phyloP scores from a whole-genome alignment of 768 basidiomycete species.

The Russula emetica region DNA sequence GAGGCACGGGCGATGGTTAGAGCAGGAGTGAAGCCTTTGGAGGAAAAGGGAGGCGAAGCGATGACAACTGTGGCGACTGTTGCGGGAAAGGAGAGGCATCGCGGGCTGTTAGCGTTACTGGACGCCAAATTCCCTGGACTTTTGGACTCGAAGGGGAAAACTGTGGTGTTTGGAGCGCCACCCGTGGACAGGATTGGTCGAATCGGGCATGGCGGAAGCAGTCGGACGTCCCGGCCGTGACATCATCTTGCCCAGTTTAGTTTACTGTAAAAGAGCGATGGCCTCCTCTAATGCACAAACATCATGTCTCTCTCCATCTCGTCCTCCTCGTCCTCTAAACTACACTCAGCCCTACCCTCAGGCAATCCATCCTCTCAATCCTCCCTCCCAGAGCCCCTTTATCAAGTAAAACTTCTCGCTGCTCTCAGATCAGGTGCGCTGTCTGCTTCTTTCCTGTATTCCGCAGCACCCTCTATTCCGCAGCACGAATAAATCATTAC shows the following conservation, averaged over 20 bases:
- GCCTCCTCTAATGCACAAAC: background rate
- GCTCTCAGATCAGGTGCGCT: constrained; percentile 40
- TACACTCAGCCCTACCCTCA: background rate
- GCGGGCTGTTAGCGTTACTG: background rate
- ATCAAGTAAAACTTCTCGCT: constrained; percentile 42
- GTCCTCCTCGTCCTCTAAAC: background rate
- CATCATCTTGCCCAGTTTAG: background rate
- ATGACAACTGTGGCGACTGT: no score
- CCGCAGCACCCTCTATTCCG: background rate
- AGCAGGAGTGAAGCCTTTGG: constrained; percentile 15
- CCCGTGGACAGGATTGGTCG: constrained; percentile 44
- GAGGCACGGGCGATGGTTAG: constrained; percentile 45
- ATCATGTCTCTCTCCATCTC: constrained; percentile 5
- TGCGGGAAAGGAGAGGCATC: background rate
- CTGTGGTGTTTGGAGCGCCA: constrained; percentile 53
- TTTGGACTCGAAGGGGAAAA: constrained; percentile 58
- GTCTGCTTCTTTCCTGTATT: background rate
- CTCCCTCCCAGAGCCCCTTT: constrained; percentile 34
- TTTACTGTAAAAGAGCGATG: background rate
- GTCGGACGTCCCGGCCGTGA: background rate
- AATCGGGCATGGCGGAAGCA: constrained; percentile 20
- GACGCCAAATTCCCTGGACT: constrained; percentile 31
- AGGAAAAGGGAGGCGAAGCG: background rate
- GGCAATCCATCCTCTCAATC: background rate
- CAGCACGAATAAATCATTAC: background rate